These are phyloP conservation scores for Amanita thiersii DNA, from an alignment of 768 basidiomycete genomes.

Conservation along the genomic window DNA sequence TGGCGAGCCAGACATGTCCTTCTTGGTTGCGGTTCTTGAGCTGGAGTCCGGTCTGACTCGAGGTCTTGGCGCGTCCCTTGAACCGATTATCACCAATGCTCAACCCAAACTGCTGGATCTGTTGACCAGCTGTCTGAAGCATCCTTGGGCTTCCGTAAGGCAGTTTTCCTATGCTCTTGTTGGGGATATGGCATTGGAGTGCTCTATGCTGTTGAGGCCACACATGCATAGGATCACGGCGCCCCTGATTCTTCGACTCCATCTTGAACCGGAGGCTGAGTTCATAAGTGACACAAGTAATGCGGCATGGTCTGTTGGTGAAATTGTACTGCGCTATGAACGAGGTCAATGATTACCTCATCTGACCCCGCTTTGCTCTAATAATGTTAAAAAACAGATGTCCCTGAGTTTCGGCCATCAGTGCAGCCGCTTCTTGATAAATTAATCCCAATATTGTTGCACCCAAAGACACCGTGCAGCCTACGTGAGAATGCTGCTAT, in stretches of 20 bases:
- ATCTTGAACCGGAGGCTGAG: constrained; percentile 88
- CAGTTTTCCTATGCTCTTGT: constrained; percentile 98
- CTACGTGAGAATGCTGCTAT: constrained; percentile 98
- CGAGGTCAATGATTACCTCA: constrained; percentile 39
- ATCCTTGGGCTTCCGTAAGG: constrained; percentile 90
- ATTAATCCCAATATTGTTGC: constrained; percentile 88
- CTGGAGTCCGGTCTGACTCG: constrained; percentile 93
- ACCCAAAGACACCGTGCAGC: constrained; percentile 87
- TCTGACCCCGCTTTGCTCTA: constrained; percentile 7
- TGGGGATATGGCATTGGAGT: constrained; percentile 95
- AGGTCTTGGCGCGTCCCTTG: constrained; percentile 76
- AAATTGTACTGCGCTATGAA: constrained; percentile 90
- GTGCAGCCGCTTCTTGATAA: constrained; percentile 80
- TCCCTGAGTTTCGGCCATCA: constrained; percentile 87
- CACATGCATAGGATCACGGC: constrained; percentile 85
- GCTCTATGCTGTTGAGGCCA: constrained; percentile 80
- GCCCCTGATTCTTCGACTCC: constrained; percentile 82
- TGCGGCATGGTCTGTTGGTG: constrained; percentile 99
- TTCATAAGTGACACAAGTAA: constrained; percentile 98
- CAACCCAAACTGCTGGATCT: constrained; percentile 76
- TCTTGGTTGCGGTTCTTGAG: constrained; percentile 97
- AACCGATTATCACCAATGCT: constrained; percentile 59
- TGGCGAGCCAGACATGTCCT: constrained; percentile 94
- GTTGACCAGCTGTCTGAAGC: constrained; percentile 85
- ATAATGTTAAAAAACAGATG: constrained; percentile 36